Percentiles rank a stretch among this genome's conserved stretches.
These are phyloP conservation scores for Plasmodium vivax DNA, from an alignment of 169 alveolate species.

Conservation along the genomic window DNA sequence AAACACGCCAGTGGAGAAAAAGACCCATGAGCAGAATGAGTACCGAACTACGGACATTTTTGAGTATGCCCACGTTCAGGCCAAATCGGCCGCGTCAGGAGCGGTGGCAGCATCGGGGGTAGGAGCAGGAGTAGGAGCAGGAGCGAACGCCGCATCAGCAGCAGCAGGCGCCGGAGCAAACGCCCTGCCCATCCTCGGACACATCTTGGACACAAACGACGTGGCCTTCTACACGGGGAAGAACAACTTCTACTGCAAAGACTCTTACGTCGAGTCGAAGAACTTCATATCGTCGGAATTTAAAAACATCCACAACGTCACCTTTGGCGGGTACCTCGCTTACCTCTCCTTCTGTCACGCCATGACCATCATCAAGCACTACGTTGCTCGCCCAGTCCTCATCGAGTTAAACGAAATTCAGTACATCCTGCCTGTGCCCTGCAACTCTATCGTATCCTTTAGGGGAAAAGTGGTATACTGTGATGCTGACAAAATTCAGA, in stretches of 20 bases:
- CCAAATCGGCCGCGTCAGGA: neutral
- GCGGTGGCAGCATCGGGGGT: neutral
- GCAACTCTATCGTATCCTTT: conserved; percentile 29
- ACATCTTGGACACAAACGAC: conserved; percentile 3
- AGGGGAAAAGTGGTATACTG: conserved; percentile 58
- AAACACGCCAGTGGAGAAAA: neutral
- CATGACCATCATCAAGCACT: conserved; percentile 42
- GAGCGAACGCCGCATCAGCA: neutral
- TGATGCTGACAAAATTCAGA: conserved; percentile 39
- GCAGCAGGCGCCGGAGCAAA: neutral
- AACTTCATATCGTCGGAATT: conserved; percentile 59
- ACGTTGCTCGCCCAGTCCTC: conserved; percentile 14
- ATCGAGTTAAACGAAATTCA: conserved; percentile 50
- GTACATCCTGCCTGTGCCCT: conserved; percentile 57
- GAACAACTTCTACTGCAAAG: conserved; percentile 20
- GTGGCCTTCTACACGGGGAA: conserved; percentile 38
- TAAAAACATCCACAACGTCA: conserved; percentile 61
- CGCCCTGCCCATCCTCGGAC: conserved; percentile 6
- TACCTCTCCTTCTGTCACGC: conserved; percentile 65
- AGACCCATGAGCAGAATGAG: neutral
- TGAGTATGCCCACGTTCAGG: conserved; percentile 25
- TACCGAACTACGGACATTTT: conserved; percentile 21
- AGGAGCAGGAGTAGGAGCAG: neutral
- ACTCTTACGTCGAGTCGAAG: conserved; percentile 42
- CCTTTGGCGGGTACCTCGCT: conserved; percentile 65